Conservation (phyloP, 2,329 filamentous ascomycete species). For the Trichoderma citrinoviride region DNA sequence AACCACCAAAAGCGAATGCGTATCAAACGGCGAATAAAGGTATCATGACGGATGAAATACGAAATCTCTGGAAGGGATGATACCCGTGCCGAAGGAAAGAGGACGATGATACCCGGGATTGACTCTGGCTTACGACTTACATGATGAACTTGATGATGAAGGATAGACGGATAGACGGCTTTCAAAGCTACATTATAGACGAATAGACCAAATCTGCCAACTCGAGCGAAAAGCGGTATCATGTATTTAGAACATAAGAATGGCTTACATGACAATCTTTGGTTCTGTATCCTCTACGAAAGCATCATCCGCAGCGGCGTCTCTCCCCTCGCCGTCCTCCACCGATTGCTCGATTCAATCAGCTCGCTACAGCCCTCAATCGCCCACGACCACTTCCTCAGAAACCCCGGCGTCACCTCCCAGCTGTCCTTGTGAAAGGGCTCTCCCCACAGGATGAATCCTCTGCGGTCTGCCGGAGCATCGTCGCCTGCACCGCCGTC, state of each 20-base stretch:
- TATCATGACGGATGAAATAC: not conserved
- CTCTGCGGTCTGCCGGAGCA: conserved; percentile 3
- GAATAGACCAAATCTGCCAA: not conserved
- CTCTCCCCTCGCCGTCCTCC: conserved; percentile 27
- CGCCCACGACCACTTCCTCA: conserved; percentile 27
- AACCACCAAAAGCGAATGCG: not conserved
- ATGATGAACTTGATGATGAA: not conserved
- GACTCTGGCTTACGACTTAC: not conserved
- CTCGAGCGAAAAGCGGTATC: too few species aligned
- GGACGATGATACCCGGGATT: conserved; percentile 8
- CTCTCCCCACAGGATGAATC: conserved; percentile 30
- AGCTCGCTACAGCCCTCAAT: conserved; percentile 27
- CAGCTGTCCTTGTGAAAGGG: conserved; percentile 26
- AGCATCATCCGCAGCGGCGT: conserved; percentile 14
- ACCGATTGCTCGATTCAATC: conserved; percentile 25
- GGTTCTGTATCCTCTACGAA: not conserved
- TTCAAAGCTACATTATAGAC: not conserved
- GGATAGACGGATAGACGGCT: not conserved
- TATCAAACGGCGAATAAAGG: not conserved
- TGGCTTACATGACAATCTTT: not conserved
- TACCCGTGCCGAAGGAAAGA: not conserved
- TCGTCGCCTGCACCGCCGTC: not conserved
- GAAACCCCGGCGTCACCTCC: conserved; percentile 29
- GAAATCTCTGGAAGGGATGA: not conserved
- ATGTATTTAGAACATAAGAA: not conserved